phyloP scores from a whole-genome alignment of 208 protist genomes.

The Crithidia expoeki region DNA sequence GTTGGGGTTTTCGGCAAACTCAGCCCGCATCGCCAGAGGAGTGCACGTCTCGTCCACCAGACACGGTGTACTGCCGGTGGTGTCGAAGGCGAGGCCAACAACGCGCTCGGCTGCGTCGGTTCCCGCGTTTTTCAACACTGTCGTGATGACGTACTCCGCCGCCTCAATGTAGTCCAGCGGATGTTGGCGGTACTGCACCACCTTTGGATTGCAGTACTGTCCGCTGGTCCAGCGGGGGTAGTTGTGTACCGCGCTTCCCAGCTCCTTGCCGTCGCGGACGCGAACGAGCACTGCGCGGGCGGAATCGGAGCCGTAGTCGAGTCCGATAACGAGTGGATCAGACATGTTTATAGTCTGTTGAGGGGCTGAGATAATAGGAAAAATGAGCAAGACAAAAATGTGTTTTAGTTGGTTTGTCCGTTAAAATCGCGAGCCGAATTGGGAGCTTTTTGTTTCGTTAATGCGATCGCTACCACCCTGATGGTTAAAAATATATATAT shows the following conservation, averaged over 20 bases:
- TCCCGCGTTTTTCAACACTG: constrained; percentile 24
- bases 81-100: constrained; percentile 54
- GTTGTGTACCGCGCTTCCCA: constrained; percentile 36
- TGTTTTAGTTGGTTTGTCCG: no score
- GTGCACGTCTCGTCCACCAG: constrained; percentile 47
- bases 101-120: constrained; percentile 19
- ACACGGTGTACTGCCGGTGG: constrained; percentile 58
- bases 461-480: not conserved
- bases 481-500: no score
- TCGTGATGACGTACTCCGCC: constrained; percentile 41
- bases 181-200: constrained; percentile 59
- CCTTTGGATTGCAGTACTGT: constrained; percentile 40
- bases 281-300: constrained; percentile 54
- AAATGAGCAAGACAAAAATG: not conserved
- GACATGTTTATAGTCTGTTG: constrained; percentile 6
- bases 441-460: not conserved
- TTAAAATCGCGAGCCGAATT: no score
- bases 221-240: constrained; percentile 51
- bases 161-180: constrained; percentile 61
- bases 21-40: constrained; percentile 38
- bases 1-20: constrained; percentile 55
- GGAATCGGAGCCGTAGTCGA: constrained; percentile 64
- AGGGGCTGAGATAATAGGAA: not conserved
- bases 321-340: constrained; percentile 47
- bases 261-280: constrained; percentile 45